Conservation (phyloP, 2,329 filamentous ascomycete species). For the Colletotrichum cuscutae region DNA sequence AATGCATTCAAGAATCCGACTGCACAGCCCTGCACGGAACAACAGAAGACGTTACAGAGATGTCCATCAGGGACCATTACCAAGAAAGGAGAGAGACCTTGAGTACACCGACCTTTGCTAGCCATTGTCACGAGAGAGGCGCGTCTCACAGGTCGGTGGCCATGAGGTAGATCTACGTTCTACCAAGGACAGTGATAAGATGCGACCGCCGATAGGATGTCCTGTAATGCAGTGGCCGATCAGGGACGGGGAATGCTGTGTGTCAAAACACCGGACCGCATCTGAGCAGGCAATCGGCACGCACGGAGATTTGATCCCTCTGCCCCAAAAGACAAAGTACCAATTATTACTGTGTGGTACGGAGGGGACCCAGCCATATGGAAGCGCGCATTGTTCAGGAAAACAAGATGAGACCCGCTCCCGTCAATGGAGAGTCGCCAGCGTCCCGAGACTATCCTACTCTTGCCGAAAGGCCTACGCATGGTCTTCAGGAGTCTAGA, state of each 20-base stretch:
- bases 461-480: neutral
- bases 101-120: neutral
- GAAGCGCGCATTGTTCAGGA: neutral
- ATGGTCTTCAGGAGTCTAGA: neutral
- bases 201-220: neutral
- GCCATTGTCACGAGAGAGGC: neutral
- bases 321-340: neutral
- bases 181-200: neutral
- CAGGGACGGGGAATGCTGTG: neutral
- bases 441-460: neutral
- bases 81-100: neutral
- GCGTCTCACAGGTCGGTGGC: neutral
- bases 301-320: constrained; percentile 9
- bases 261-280: neutral
- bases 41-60: neutral
- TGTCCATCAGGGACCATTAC: too few relatives aligned
- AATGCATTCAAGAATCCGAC: constrained; percentile 8
- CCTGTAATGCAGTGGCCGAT: neutral
- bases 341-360: neutral
- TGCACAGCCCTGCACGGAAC: constrained; percentile 1
- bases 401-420: neutral
- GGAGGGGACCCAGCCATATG: neutral
- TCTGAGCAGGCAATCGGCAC: constrained; percentile 3
- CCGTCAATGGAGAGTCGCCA: neutral
- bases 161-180: too few relatives aligned